Evolutionary conservation across 192 early-diverging fungal species (phyloP), one percentile per base, ranked within the genome.

Genomic region (Podila horticola): DNA sequence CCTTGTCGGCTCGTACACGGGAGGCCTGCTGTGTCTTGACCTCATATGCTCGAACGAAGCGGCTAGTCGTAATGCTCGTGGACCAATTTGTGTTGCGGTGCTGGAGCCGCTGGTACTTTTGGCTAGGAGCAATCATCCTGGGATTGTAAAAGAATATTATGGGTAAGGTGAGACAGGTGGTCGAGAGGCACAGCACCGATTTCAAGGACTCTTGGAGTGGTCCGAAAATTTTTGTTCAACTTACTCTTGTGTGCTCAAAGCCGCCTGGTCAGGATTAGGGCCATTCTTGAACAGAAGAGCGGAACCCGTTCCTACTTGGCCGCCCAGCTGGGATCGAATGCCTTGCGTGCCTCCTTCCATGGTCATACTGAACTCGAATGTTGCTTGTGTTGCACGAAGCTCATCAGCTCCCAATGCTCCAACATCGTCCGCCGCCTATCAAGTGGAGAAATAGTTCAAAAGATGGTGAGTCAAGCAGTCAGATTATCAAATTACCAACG

Each of bases 341-440:
- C 71, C 77, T 4, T 65, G 62, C 2, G 77, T 64, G 13, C 77
- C 84, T 26, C 82, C 84, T 9, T 76, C 67, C 52, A 83, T 58
- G 4, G 87, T 88, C 64, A 81, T 79, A 60, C 79, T 86, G 31
- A 88, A 88, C 26, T 75, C 83, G 19, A 88, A 83, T 1, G 75
- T 71, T 10, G 72, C 79, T 55, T 83, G 79, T 0, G 87, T 88
- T 29, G 81, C 82, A 30, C 77, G 69, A 5, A 88, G 60, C n/a
- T 76, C 72, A 31, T 76, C 69, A 1, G 72, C 69, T 20, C 41
- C 67, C 26, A 75, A 26, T 8, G 60, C 66, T 12, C 24, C 20
- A 12, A 55, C 60, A n/a, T 66, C 34, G 0, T 38, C 36, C 15
- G 6, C 22, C 33, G 4, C 41, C 71, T 72, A 67, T 36, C 30